phyloP scores from a whole-genome alignment of 305 asterid species.

The Fraxinus angustifolia region DNA sequence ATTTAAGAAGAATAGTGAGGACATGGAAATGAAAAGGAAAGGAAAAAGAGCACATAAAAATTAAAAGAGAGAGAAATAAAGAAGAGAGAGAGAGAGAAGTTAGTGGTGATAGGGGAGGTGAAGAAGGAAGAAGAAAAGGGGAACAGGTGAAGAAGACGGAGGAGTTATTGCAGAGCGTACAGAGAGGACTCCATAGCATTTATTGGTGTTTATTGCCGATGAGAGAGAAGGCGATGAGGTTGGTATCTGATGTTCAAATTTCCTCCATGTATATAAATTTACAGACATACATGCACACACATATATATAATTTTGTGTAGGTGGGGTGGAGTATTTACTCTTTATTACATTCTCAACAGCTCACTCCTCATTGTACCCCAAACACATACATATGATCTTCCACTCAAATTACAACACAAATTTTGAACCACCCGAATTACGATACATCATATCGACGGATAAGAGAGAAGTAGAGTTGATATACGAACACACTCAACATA shows the following conservation, averaged over 20 bases:
- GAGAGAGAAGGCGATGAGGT: slow-evolving; percentile 38
- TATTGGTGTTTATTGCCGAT: slow-evolving; percentile 56
- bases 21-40: slow-evolving; percentile 31
- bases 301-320: slow-evolving; percentile 5
- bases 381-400: background rate
- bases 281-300: background rate
- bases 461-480: no score
- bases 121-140: background rate
- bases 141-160: slow-evolving; percentile 24
- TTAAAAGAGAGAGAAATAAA: background rate
- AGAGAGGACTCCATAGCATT: slow-evolving; percentile 85
- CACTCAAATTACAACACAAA: background rate
- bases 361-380: slow-evolving; percentile 6
- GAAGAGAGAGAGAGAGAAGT: slow-evolving; percentile 13
- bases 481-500: background rate
- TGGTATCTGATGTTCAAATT: slow-evolving; percentile 40
- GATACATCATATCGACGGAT: background rate
- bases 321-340: background rate
- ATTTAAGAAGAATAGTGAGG: slow-evolving; percentile 60
- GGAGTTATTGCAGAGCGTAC: slow-evolving; percentile 35
- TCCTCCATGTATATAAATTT: slow-evolving; percentile 13
- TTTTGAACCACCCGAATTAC: background rate
- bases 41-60: background rate
- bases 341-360: background rate
- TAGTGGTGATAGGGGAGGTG: background rate